Base-by-base conservation (phyloP, 2,329 filamentous ascomycete genomes). In the Aureobasidium sp. region DNA sequence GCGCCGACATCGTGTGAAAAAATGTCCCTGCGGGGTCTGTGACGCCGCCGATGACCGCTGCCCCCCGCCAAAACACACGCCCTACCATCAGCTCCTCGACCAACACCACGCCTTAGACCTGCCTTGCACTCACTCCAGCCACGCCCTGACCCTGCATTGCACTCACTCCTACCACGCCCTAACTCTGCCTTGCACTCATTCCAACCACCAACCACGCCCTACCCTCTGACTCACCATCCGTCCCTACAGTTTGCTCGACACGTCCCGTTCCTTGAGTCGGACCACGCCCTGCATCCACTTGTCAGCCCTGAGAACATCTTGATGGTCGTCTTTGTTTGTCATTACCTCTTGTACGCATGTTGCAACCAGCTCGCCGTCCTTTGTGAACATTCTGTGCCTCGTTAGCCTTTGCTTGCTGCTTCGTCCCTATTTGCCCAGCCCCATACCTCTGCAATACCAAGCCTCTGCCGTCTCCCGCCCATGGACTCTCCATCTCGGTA, bases 281-380 rank as follows among this genome's bases (percentile, higher is more conserved):
- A 84, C 75, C 52, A 84, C 76, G 17, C 82, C 82, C 80, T 82
- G 47, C 48, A 53, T 25, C 7, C 41, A 59, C 22, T 41, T 7
- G 68, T 72, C 55, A 71, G 70, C 31, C 31, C 8, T 34, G 8
- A 11, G 31, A 9, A 34, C 12, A 34, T 34, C 31, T 9, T 34
- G 31, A 12, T 34, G 11, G 25, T 39, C n/a, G 15, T 41, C 11
- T 36, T 27, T 27, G 41, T 15, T 22, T 25, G 49, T 20, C 31
- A 67, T 68, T 67, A 79, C 89, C 82, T 94, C 90, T 75, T 94
- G 90, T 63, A 90, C 82, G 72, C 90, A 93, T 36, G 85, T 92
- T 29, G 89, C 90, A 70, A 94, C 76, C 73, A 94, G 74, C 29
- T 80, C 87, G 25, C 90, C 90, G 64, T 91, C 86, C 66, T 77